Conservation (phyloP, 345 rosid genomes). For the Eucalyptus tenuipes region DNA sequence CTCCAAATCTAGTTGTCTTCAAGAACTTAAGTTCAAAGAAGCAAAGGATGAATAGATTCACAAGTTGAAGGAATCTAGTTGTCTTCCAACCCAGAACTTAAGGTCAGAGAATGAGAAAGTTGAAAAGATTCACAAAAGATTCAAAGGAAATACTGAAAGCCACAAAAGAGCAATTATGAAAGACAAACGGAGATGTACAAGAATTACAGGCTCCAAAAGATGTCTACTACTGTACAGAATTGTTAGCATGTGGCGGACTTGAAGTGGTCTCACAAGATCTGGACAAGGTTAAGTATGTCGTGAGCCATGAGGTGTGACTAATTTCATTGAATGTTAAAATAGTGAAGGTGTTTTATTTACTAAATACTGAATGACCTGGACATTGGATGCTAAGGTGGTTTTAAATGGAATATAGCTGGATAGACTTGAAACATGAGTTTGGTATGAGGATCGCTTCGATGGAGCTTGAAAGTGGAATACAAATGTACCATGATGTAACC, state of each 20-base stretch:
- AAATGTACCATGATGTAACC: not conserved
- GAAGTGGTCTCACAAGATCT: not conserved
- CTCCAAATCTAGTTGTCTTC: not conserved
- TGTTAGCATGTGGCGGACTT: not conserved
- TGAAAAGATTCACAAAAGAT: not conserved
- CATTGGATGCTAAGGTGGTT: not conserved
- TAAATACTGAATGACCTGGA: not conserved
- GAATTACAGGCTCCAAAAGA: not conserved
- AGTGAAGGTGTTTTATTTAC: not conserved
- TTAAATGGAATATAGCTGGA: not conserved
- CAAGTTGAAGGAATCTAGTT: not conserved
- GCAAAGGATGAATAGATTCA: not conserved
- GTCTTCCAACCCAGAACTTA: not conserved
- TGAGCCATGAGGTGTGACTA: not conserved
- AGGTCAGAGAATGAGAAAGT: not conserved
- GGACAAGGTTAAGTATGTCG: not conserved
- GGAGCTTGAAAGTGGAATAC: not conserved
- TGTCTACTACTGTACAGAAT: not conserved
- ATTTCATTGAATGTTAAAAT: too few relatives aligned
- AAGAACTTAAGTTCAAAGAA: not conserved
- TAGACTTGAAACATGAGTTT: not conserved
- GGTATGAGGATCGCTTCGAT: not conserved
- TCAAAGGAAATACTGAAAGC: not conserved
- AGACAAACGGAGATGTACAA: not conserved
- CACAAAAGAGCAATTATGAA: not conserved